Evolutionary conservation across 169 alveolate species (phyloP), one percentile per base, ranked within the genome.

Genomic region (Cryptosporidium bovis): DNA sequence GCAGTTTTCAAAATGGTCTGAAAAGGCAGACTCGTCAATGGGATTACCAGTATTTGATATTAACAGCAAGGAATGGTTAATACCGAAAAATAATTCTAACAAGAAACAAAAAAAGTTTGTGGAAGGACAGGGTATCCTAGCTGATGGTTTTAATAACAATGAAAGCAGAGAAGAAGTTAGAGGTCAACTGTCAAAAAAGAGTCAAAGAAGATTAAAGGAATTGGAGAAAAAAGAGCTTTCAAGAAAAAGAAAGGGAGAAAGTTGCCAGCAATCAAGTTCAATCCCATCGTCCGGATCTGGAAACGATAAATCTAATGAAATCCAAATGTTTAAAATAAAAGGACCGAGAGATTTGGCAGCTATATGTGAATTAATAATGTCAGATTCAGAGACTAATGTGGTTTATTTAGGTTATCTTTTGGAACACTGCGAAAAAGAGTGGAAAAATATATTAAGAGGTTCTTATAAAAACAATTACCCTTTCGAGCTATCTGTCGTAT

Each of bases 1-100:
- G 5, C 69, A 62, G 31, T 60, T 77, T 60, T 31, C 56, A 40
- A 77, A 62, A n/a, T 77, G 87, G 87, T 77, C 87, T 7, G 64
- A 77, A 16, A 24, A 60, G 16, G 87, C 71, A 31, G 71, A 77
- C n/a, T 8, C 60, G 7, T 18, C 36, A 2, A 60, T 71, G 29
- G 64, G 71, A 48, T 62, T 77, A 27, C 87, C 87, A 13, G 65
- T 77, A 56, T 77, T 77, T 51, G 68, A 69, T 34, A 40, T 27
- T 33, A 20, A 60, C 44, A 77, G 87, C 24, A 56, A 77, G 34
- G 65, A 71, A 29, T 60, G 69, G 87, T 51, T 51, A 24, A 69
- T 69, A 24, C 83, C 83, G 0, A 34, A 20, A 56, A 69, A n/a
- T 10, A 13, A 7, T 27, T 3, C 27, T 16, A 69, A 69, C 4